These are phyloP conservation scores for Passalora sequoiae DNA, from an alignment of 2,329 filamentous ascomycete genomes.

Conservation along the genomic window DNA sequence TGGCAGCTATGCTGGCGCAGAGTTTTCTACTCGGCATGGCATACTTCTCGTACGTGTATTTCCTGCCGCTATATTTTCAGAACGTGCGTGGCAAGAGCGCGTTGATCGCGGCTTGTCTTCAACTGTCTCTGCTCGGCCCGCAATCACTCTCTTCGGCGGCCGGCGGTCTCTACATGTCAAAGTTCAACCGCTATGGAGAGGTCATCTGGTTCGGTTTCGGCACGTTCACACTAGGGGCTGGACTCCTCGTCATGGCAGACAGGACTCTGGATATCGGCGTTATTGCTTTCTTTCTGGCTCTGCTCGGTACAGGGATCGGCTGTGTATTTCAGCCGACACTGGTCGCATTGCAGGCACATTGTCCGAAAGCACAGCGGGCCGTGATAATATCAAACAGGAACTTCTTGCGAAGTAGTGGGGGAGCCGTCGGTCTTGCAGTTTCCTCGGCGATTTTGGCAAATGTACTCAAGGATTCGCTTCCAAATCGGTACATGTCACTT, in stretches of 20 bases:
- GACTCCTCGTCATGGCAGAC: constrained; percentile 50
- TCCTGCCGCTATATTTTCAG: constrained; percentile 58
- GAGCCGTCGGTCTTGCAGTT: constrained; percentile 54
- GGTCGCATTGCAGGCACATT: constrained; percentile 49
- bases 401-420: constrained; percentile 57
- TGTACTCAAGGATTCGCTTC: constrained; percentile 35
- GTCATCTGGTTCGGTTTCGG: constrained; percentile 51
- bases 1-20: constrained; percentile 53
- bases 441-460: constrained; percentile 48
- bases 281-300: constrained; percentile 48
- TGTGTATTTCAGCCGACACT: constrained; percentile 50
- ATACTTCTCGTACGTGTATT: constrained; percentile 58
- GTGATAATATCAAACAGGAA: constrained; percentile 60
- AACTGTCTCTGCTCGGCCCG: constrained; percentile 46
- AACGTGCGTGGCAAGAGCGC: constrained; percentile 48
- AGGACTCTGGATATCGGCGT: constrained; percentile 42
- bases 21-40: constrained; percentile 57
- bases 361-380: constrained; percentile 53
- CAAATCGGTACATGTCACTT: no score
- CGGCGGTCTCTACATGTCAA: constrained; percentile 56
- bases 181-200: constrained; percentile 52
- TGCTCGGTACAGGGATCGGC: constrained; percentile 53
- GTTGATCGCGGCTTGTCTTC: constrained; percentile 48
- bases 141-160: constrained; percentile 46
- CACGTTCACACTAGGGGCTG: constrained; percentile 49